Evolutionary conservation across 2,329 filamentous ascomycete genomes (phyloP), one percentile per base, ranked within the genome.

Genomic region (Aspergillus floridensis): DNA sequence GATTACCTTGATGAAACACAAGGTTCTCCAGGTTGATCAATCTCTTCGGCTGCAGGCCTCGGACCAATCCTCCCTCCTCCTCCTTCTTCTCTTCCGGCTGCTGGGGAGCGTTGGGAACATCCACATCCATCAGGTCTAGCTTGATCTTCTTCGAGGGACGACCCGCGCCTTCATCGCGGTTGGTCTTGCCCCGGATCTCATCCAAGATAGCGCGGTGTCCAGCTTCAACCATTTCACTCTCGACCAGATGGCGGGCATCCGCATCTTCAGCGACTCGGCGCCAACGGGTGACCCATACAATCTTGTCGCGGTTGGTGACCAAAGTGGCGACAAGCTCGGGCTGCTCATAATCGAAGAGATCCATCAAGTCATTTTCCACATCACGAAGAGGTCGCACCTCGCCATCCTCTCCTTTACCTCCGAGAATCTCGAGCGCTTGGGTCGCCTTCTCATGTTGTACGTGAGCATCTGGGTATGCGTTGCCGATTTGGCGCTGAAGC

Each of bases 341-440:
- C 70, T 97, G 90, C 69, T 98, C 93, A 70, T 96, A 99, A 70
- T 99, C 95, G 68, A 99, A 98, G 0, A 99, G 84, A 69, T 97
- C 95, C 90, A 98, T 98, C 59, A 99, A 82, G 63, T 99, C 95
- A 75, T 99, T 99, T 72, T 99, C 95, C 58, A 98, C 93, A 70
- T 99, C 93, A 69, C 93, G 88, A 31, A 98, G 81, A 14, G 90
- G 84, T 74, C 91, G 93, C 70, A 96, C 92, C 60, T 93, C 88
- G 16, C 89, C 92, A 57, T 90, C 88, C 53, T 85, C 74, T 7
- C 87, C 83, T 63, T 89, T 84, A 49, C 90, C 92, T 31, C 90
- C 89, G 56, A 99, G 83, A 51, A 96, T 92, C 38, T 88, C 86
- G 56, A 99, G 82, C 0, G 92, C 93, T 66, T 91, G 85, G 65